Percentiles rank a stretch among this genome's conserved stretches.
Evolutionary conservation across 768 basidiomycete species (phyloP).

Genomic region (Grammothele lineata): DNA sequence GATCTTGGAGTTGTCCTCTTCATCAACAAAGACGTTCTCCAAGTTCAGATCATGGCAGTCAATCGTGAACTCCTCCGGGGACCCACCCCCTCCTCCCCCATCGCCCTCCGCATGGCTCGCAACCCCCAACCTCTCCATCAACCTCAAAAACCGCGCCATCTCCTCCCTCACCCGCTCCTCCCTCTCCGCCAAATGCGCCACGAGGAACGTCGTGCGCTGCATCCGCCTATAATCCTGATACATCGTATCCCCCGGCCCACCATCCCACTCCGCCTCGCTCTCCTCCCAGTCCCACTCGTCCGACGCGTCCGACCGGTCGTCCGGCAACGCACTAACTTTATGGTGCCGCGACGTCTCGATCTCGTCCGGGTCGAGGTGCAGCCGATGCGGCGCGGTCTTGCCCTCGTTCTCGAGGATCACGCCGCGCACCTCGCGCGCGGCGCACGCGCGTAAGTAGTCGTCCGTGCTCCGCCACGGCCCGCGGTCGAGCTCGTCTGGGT

Average conservation of each 20-base stretch:
- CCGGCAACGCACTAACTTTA: slow-evolving; percentile 59
- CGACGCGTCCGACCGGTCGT: slow-evolving; percentile 69
- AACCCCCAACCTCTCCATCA: slow-evolving; percentile 58
- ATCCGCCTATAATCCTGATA: slow-evolving; percentile 80
- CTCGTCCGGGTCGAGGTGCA: slow-evolving; percentile 81
- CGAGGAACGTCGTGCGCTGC: slow-evolving; percentile 74
- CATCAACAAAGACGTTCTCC: slow-evolving; percentile 83
- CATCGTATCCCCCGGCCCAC: slow-evolving; percentile 72
- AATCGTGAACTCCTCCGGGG: slow-evolving; percentile 67
- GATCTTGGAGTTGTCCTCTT: slow-evolving; percentile 58
- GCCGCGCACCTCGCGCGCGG: slow-evolving; percentile 65
- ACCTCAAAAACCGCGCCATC: slow-evolving; percentile 63
- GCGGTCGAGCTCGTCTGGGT: slow-evolving; percentile 69
- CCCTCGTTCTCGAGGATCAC: slow-evolving; percentile 78
- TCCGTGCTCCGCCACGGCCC: slow-evolving; percentile 68
- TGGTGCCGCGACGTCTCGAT: slow-evolving; percentile 70
- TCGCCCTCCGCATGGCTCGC: slow-evolving; percentile 24
- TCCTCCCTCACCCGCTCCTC: slow-evolving; percentile 63
- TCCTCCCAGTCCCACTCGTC: slow-evolving; percentile 79
- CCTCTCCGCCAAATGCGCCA: slow-evolving; percentile 63
- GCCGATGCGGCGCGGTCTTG: slow-evolving; percentile 64
- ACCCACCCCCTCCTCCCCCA: slow-evolving; percentile 26
- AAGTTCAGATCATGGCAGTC: slow-evolving; percentile 85
- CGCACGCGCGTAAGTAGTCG: slow-evolving; percentile 63
- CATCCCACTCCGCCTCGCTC: slow-evolving; percentile 78